phyloP scores from a whole-genome alignment of 768 basidiomycete genomes.

The Suillus variegatus region DNA sequence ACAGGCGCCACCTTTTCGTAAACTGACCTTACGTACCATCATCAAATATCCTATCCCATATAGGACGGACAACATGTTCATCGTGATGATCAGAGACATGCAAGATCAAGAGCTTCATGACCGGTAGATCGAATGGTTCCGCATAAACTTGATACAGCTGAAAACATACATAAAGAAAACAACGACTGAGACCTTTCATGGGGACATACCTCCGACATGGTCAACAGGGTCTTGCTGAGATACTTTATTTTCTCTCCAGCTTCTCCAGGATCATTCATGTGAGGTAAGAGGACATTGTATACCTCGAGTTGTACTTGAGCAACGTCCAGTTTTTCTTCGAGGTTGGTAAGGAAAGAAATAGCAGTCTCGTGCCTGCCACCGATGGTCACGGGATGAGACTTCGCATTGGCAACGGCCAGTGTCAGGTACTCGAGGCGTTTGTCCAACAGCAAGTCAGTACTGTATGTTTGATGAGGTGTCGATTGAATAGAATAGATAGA shows the following conservation, averaged over 20 bases:
- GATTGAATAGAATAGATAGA: background rate
- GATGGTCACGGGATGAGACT: slow-evolving; percentile 85
- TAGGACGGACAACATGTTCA: slow-evolving; percentile 73
- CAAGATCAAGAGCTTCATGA: slow-evolving; percentile 85
- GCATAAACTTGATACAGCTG: slow-evolving; percentile 91
- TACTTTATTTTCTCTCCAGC: slow-evolving; percentile 62
- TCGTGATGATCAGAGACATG: slow-evolving; percentile 94
- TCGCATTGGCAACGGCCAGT: slow-evolving; percentile 93
- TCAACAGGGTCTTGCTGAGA: slow-evolving; percentile 65
- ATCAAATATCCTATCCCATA: slow-evolving; percentile 88
- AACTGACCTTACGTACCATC: slow-evolving; percentile 52
- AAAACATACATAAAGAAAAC: slow-evolving; percentile 13
- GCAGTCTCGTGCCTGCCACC: slow-evolving; percentile 82
- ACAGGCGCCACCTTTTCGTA: background rate
- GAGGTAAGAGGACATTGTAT: slow-evolving; percentile 64
- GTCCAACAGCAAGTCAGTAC: slow-evolving; percentile 69
- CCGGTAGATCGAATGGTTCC: slow-evolving; percentile 78
- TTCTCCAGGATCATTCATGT: slow-evolving; percentile 59
- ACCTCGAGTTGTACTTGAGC: slow-evolving; percentile 97
- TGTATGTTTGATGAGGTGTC: slow-evolving; percentile 27
- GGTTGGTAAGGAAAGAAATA: slow-evolving; percentile 91
- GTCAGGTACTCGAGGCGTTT: slow-evolving; percentile 89
- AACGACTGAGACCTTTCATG: background rate
- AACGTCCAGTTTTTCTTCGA: slow-evolving; percentile 97
- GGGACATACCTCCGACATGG: slow-evolving; percentile 76